Percentiles rank a stretch among this genome's conserved stretches.
phyloP scores from a whole-genome alignment of 495 filamentous ascomycete genomes.

The Cairneyella variabilis region DNA sequence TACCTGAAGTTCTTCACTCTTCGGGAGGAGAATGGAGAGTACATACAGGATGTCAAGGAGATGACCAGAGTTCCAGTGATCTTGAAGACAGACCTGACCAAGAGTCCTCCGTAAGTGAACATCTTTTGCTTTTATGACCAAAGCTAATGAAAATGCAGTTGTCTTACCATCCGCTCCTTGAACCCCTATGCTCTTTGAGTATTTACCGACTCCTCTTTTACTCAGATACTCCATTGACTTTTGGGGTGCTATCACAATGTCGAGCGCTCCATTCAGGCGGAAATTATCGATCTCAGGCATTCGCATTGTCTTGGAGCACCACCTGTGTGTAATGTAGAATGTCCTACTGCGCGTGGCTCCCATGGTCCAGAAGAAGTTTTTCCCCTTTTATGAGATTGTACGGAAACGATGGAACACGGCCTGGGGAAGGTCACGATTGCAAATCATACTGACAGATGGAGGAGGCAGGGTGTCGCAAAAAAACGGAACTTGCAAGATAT shows the following conservation, averaged over 20 bases:
- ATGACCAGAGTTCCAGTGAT: constrained; percentile 97
- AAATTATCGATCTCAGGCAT: neutral
- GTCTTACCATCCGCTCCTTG: constrained; percentile 93
- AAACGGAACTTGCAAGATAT: constrained; percentile 14
- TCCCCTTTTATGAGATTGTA: constrained; percentile 10
- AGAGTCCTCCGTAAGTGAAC: constrained; percentile 92
- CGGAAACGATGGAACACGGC: no score
- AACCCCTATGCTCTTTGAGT: constrained; percentile 88
- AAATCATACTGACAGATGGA: no score
- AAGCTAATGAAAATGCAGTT: constrained; percentile 48
- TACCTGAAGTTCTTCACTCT: constrained; percentile 87
- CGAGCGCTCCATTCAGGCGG: neutral
- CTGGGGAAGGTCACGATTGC: no score
- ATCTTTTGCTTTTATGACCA: constrained; percentile 12
- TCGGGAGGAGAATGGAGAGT: constrained; percentile 88
- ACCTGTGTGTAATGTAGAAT: neutral
- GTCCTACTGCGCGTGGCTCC: neutral
- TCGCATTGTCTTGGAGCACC: neutral
- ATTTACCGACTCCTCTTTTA: neutral
- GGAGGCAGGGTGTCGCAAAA: constrained; percentile 11
- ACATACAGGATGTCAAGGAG: constrained; percentile 96
- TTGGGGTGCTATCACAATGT: neutral
- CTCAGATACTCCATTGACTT: neutral
- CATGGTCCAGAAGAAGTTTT: neutral
- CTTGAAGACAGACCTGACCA: constrained; percentile 94